Evolutionary conservation across 495 filamentous ascomycete genomes (phyloP), one percentile per base, ranked within the genome.

Genomic region (Neurospora intermedia): DNA sequence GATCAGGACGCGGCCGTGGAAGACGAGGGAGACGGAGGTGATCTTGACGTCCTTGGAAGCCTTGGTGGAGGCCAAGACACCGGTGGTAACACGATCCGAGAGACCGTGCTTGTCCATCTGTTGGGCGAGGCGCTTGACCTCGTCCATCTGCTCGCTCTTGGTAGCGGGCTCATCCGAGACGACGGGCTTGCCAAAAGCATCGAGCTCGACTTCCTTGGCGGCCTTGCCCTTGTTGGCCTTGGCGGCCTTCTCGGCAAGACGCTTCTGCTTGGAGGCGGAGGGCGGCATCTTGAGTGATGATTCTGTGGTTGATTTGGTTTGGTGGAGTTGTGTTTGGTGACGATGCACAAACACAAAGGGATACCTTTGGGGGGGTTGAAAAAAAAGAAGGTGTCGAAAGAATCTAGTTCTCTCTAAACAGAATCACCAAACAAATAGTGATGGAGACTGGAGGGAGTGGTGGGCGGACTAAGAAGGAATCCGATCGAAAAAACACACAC

Each of bases 81-180:
- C 96, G 71, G 96, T 99, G 73, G 96, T 98, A 80, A 99, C 96
- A 81, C 96, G 92, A 83, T 99, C 96, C 20, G 96, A 98, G 41
- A 99, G 85, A 78, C 96, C 96, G 79, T 97, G 89, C 84, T 96
- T 92, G 83, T 98, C 96, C 88, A 97, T 91, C 86, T 99, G 96
- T 71, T 95, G 82, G 16, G 85, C 82, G 15, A 89, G 80, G 18
- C 85, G 85, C 82, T 94, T 91, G 72, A 97, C 91, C 77, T 91
- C 91, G 77, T 92, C 90, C 85, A 90, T 88, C 83, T 94, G 91
- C 71, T 89, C 88, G 39, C 84, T 85, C 46, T 85, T 87, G 77
- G 92, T 93, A 71, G 91, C 92, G 73, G 91, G 88, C 73, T 89
- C 86, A 35, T 92, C 91, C 69, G 84, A 81, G 39, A 84, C 86